These are phyloP conservation scores for Nepenthes alata DNA, from an alignment of 179 eudicot genomes.

Conservation along the genomic window DNA sequence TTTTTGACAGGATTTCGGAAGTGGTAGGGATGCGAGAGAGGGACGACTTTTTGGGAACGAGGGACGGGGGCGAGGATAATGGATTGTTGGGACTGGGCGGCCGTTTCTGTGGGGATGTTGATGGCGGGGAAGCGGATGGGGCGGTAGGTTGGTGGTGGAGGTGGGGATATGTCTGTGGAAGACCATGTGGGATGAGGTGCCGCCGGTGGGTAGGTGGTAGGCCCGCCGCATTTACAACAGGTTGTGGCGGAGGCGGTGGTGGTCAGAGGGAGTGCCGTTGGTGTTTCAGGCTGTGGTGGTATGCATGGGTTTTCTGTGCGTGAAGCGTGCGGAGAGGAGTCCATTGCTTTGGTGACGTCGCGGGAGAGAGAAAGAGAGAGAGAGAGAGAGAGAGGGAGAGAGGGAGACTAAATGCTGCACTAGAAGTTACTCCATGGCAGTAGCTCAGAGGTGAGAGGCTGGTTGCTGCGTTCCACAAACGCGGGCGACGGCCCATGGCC, in stretches of 20 bases:
- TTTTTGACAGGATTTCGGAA: conserved; percentile 45
- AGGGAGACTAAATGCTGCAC: too few relatives aligned
- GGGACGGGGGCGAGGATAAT: conserved; percentile 82
- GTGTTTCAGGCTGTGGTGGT: too few relatives aligned
- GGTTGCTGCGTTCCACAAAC: too few relatives aligned
- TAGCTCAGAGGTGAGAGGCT: too few relatives aligned
- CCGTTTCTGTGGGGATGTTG: conserved; percentile 34
- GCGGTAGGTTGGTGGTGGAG: conserved; percentile 42
- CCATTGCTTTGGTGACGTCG: too few relatives aligned
- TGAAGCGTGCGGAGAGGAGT: too few relatives aligned
- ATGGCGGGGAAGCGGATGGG: conserved; percentile 64
- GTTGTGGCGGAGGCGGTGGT: conserved; percentile 14
- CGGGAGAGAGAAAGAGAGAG: too few relatives aligned
- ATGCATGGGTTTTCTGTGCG: too few relatives aligned
- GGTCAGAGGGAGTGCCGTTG: too few relatives aligned
- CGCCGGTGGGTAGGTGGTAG: conserved; percentile 43
- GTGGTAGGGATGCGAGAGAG: conserved; percentile 36
- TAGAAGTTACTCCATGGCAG: too few relatives aligned
- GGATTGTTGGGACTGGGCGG: conserved; percentile 39
- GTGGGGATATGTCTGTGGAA: conserved; percentile 16
- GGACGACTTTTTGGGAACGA: conserved; percentile 30
- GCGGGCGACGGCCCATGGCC: too few relatives aligned
- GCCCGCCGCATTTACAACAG: conserved; percentile 61
- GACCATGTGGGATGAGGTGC: conserved; percentile 18
- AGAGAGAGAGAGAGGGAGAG: too few relatives aligned